Percentiles rank a stretch among this genome's conserved stretches.
phyloP scores from a whole-genome alignment of 148 eudicot species.

The Rhododendron kiyosumense region DNA sequence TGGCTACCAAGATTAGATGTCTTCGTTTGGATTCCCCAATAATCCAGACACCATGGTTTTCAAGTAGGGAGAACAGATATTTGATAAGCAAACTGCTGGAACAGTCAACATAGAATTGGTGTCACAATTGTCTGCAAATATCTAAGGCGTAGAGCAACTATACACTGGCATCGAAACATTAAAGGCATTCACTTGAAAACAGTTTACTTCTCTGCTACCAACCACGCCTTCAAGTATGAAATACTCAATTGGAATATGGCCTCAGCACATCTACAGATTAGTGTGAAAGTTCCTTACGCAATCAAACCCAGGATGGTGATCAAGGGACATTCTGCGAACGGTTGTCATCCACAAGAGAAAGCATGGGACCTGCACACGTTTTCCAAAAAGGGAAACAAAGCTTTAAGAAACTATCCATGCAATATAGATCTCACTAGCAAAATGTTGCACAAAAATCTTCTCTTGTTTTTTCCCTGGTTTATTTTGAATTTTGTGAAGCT shows the following conservation, averaged over 20 bases:
- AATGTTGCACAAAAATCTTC: background rate
- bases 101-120: background rate
- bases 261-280: background rate
- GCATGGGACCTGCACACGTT: constrained; percentile 71
- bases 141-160: background rate
- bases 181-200: background rate
- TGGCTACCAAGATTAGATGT: background rate
- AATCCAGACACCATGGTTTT: background rate
- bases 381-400: constrained; percentile 10
- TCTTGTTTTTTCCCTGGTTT: background rate
- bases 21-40: background rate
- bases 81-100: background rate
- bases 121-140: background rate
- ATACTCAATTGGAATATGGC: background rate
- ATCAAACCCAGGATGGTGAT: constrained; percentile 82
- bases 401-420: background rate
- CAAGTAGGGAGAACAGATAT: background rate
- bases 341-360: constrained; percentile 71
- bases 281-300: constrained; percentile 46
- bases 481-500: background rate
- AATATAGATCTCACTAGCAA: background rate
- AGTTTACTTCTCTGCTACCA: background rate
- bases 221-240: background rate
- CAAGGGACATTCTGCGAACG: constrained; percentile 74
- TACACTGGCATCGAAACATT: background rate